Evolutionary conservation across 305 asterid species (phyloP).

Genomic region (Solanum chacoense): DNA sequence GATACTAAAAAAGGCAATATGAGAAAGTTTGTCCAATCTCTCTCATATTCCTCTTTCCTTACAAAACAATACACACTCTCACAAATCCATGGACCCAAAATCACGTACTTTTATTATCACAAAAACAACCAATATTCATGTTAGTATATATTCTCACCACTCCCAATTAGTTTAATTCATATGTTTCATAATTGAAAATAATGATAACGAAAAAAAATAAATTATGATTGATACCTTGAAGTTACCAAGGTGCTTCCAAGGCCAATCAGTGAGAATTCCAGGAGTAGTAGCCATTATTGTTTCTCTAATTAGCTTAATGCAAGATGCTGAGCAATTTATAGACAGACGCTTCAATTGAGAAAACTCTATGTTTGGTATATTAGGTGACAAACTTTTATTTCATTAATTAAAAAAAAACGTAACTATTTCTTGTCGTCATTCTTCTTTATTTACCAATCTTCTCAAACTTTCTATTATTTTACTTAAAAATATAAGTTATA

Average conservation of each 20-base stretch:
- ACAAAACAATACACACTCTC: constrained; percentile 24
- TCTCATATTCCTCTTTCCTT: constrained; percentile 9
- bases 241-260: constrained; percentile 23
- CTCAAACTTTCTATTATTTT: neutral
- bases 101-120: constrained; percentile 19
- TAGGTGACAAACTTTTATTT: neutral
- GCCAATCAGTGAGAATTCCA: constrained; percentile 26
- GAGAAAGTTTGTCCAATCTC: constrained; percentile 25
- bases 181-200: neutral
- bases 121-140: neutral
- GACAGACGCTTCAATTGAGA: neutral
- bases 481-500: neutral
- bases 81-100: constrained; percentile 44
- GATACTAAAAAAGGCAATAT: constrained; percentile 36
- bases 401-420: neutral
- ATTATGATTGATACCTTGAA: constrained; percentile 8
- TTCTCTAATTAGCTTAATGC: neutral
- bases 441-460: neutral
- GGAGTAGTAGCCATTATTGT: constrained; percentile 19
- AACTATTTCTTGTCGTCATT: neutral
- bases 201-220: neutral
- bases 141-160: neutral
- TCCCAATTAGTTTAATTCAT: neutral
- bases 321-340: neutral
- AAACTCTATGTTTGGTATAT: neutral